Base-by-base conservation (phyloP, 2,329 filamentous ascomycete species). In the Pseudogymnoascus sp. region DNA sequence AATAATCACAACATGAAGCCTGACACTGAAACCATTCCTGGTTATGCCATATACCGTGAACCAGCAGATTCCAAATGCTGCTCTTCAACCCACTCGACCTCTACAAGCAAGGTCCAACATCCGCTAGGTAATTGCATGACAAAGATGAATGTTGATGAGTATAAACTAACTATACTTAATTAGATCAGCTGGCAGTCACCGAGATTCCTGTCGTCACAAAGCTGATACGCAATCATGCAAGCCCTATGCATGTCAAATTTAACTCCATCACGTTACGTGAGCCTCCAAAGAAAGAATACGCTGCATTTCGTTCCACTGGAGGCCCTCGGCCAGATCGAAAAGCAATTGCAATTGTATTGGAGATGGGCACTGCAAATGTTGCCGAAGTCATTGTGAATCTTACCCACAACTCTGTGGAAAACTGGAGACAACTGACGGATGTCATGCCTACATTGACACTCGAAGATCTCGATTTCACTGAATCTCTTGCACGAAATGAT, bases 401-500 rank as follows among this genome's bases (percentile, higher is more conserved):
- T 73, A 70, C 73, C 68, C 69, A 74, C 69, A 67, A 72, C 68
- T 35, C 65, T 70, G 69, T 74, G 71, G 71, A 82, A 75, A 64
- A 74, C 66, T 69, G 76, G 67, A 84, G 82, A 64, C 75, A 79
- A 60, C 71, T 80, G 45, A 66, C 69, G 21, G 74, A 80, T 39
- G 78, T 80, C 25, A 77, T 76, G 58, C 79, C 79, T 1, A 80
- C 77, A 8, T 66, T 74, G n/a, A 96, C 90, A 0, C 91, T 95
- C 84, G 92, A 96, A 71, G 92, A 96, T 73, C 80, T 96, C 36
- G 84, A 91, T 69, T 81, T 85, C 61, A 92, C 96, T 1, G 92
- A 97, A 75, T 80, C 82, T 62, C 76, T 92, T 52, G 84, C 86
- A 64, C 84, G 92, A 66, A 86, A 85, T 68, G 90, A 96, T 71